Base-by-base conservation (phyloP, 164 flowering plant genomes). In the Chimonanthus praecox region DNA sequence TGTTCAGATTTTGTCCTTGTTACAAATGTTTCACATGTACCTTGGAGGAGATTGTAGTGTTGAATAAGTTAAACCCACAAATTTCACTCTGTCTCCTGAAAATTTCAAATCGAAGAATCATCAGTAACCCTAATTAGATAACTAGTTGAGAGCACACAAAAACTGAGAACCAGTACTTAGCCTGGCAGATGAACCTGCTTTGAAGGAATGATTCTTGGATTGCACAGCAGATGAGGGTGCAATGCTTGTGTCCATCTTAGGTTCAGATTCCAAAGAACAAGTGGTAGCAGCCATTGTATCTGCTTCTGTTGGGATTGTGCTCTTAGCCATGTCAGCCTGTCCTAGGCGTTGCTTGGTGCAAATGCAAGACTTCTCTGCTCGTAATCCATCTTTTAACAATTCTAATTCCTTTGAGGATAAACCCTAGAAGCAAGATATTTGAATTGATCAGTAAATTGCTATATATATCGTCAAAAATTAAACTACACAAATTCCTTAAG, bases 51-150 rank as follows among this genome's bases (percentile, higher is more conserved):
- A 44, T 7, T 67, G 79, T 48, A 87, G 63, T 50, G 86, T 50
- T 62, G 88, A 73, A 81, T 83, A 87, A 75, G 81, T 64, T 4
- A 87, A 75, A 71, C 87, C 88, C 47, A 77, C 77, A 72, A 81
- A 93, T 80, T 76, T 90, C 58, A 93, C 94, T 69, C 86, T 81
- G 78, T 93, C 98, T 81, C 98, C 98, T 93, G 82, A 71, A 76
- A 16, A 70, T 78, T 72, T 47, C 51, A 48, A 47, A 70, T 8
- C 44, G 68, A 58, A 71, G 47, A n/a, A 51, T 49, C 47, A n/a
- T 8, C 7, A 49, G 50, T 43, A 43, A 20, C 46, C 58, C 58
- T 47, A 7, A 45, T 3, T 18, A 66, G 10, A 16, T 7, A 54
- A 54, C n/a, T 54, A 15, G 60, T 4, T 13, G 60, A 4, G 1